Percentiles rank a stretch among this genome's conserved stretches.
phyloP scores from a whole-genome alignment of 2,329 filamentous ascomycete species.

The Colletotrichum australisinense region DNA sequence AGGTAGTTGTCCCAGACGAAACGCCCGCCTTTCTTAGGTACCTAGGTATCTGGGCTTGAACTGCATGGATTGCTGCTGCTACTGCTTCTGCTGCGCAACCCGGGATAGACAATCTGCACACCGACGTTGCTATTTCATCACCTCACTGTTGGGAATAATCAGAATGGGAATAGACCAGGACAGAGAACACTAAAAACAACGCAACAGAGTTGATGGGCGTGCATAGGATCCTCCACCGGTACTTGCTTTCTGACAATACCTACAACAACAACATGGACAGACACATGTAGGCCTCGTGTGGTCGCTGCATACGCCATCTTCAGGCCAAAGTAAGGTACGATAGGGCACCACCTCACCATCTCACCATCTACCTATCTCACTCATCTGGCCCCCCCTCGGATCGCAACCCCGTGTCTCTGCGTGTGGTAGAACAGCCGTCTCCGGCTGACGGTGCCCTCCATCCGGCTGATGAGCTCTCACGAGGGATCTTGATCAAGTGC shows the following conservation, averaged over 20 bases:
- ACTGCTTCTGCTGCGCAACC: neutral
- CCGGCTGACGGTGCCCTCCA: constrained; percentile 30
- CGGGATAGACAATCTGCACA: neutral
- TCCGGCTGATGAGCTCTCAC: constrained; percentile 23
- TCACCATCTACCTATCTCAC: constrained; percentile 13
- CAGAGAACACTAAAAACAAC: neutral
- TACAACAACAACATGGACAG: neutral
- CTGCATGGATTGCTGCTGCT: neutral
- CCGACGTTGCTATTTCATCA: constrained; percentile 10
- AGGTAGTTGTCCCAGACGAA: neutral
- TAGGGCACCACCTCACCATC: constrained; percentile 21
- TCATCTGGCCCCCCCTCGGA: neutral
- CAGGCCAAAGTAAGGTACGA: constrained; percentile 29
- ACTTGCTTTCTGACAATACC: neutral
- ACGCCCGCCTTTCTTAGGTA: neutral
- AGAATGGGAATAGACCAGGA: neutral
- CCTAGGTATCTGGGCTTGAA: too few relatives aligned
- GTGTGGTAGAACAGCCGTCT: constrained; percentile 22
- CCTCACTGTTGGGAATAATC: neutral
- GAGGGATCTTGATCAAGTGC: constrained; percentile 34
- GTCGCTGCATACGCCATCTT: constrained; percentile 14
- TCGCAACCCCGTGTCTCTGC: constrained; percentile 5
- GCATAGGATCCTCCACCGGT: neutral
- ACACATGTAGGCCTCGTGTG: constrained; percentile 3
- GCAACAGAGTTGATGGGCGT: neutral